Conservation (phyloP, 2,329 filamentous ascomycete genomes). For the Aphanocladium album region DNA sequence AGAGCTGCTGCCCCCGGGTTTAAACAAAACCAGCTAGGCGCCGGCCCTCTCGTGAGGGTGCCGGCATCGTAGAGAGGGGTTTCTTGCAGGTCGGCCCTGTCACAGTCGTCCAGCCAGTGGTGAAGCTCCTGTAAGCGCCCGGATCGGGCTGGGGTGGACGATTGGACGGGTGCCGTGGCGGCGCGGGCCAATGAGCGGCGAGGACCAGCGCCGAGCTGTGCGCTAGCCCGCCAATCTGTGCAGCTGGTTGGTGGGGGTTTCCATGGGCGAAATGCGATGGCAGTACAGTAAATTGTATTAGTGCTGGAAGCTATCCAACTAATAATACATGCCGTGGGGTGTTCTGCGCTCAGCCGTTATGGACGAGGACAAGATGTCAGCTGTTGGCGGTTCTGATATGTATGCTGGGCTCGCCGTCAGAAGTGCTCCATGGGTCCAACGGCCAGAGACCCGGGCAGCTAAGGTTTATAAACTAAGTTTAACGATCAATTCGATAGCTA, state of each 20-base stretch:
- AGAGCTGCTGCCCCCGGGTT: not conserved
- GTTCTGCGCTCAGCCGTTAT: too few relatives aligned
- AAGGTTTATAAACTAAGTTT: too few relatives aligned
- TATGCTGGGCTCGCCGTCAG: too few relatives aligned
- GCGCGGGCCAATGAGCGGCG: constrained; percentile 6
- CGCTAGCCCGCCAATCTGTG: not conserved
- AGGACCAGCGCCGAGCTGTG: not conserved
- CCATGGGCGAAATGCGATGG: not conserved
- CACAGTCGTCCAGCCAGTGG: constrained; percentile 6
- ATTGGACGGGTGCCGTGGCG: constrained; percentile 4
- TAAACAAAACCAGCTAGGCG: constrained; percentile 3
- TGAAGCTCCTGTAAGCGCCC: constrained; percentile 13
- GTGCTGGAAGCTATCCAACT: not conserved
- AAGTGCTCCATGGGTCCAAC: too few relatives aligned
- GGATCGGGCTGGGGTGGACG: constrained; percentile 5
- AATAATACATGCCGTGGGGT: too few relatives aligned
- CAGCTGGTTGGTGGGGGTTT: not conserved
- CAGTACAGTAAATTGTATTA: too few relatives aligned
- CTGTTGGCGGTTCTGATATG: too few relatives aligned
- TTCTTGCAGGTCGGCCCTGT: not conserved
- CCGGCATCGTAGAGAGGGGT: constrained; percentile 6
- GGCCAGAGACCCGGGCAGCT: too few relatives aligned
- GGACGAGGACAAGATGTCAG: too few relatives aligned
- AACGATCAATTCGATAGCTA: too few relatives aligned
- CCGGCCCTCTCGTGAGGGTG: not conserved